phyloP scores from a whole-genome alignment of 257 asterid genomes.

The Nicotiana sylvestris region DNA sequence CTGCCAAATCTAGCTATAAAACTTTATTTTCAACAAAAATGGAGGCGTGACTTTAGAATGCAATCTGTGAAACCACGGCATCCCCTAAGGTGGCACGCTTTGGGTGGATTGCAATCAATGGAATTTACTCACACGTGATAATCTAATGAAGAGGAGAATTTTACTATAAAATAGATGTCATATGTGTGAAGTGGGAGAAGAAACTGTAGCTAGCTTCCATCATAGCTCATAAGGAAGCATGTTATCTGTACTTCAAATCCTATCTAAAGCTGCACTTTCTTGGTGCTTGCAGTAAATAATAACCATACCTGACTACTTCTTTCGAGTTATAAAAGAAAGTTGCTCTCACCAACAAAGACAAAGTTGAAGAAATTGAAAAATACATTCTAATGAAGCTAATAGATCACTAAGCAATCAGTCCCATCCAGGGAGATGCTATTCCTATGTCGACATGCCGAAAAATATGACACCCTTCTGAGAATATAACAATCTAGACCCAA shows the following conservation, averaged over 20 bases:
- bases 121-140: neutral
- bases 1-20: constrained; percentile 6
- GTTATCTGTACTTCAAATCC: neutral
- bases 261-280: neutral
- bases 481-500: neutral
- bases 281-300: neutral
- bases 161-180: neutral
- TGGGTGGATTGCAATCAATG: neutral
- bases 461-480: constrained; percentile 4
- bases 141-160: neutral
- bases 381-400: constrained; percentile 4
- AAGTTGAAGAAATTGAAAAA: neutral
- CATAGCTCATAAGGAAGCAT: neutral
- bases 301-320: neutral
- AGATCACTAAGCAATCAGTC: neutral
- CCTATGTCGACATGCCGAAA: neutral
- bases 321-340: neutral
- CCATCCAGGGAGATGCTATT: neutral
- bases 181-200: neutral
- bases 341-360: neutral
- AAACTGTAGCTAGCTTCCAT: neutral
- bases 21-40: neutral
- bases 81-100: neutral
- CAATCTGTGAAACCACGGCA: neutral
- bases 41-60: neutral